Evolutionary conservation across 495 filamentous ascomycete genomes (phyloP).

Genomic region (Mytilinidion resinicola): DNA sequence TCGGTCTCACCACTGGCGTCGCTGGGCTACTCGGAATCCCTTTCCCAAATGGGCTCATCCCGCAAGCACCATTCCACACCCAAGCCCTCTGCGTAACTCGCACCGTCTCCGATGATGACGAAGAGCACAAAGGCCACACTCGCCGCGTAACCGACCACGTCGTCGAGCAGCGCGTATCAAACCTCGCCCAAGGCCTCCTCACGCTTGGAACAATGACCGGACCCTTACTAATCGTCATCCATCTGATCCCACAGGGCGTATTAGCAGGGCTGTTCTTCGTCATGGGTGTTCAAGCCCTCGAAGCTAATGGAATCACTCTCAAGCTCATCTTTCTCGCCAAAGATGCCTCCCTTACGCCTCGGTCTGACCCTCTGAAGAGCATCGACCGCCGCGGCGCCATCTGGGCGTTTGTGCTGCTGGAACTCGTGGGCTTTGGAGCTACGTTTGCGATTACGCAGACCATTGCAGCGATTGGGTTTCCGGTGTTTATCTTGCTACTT

Average conservation of each 20-base stretch:
- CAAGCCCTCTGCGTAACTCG: conserved; percentile 50
- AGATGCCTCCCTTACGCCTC: conserved; percentile 59
- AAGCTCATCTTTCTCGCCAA: conserved; percentile 71
- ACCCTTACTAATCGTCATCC: conserved; percentile 73
- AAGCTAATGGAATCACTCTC: conserved; percentile 68
- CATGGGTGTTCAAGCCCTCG: conserved; percentile 52
- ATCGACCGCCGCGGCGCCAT: conserved; percentile 48
- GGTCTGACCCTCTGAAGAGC: conserved; percentile 59
- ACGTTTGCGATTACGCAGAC: conserved; percentile 97
- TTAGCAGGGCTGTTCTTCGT: conserved; percentile 91
- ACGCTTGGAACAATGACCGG: conserved; percentile 84
- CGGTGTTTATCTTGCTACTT: conserved; percentile 73
- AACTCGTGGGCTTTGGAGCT: conserved; percentile 72
- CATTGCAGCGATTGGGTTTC: conserved; percentile 86
- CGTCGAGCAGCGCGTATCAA: conserved; percentile 85
- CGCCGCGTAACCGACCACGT: conserved; percentile 55
- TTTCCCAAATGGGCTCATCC: conserved; percentile 76
- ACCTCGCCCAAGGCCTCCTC: conserved; percentile 75
- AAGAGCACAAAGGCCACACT: conserved; percentile 52
- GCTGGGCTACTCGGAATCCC: conserved; percentile 82
- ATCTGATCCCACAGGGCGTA: conserved; percentile 80
- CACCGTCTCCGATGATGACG: conserved; percentile 40
- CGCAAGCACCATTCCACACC: conserved; percentile 90
- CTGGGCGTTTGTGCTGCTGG: conserved; percentile 71
- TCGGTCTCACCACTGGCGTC: conserved; percentile 80